Evolutionary conservation across 2,329 filamentous ascomycete species (phyloP).

Genomic region (Nemania sp.): DNA sequence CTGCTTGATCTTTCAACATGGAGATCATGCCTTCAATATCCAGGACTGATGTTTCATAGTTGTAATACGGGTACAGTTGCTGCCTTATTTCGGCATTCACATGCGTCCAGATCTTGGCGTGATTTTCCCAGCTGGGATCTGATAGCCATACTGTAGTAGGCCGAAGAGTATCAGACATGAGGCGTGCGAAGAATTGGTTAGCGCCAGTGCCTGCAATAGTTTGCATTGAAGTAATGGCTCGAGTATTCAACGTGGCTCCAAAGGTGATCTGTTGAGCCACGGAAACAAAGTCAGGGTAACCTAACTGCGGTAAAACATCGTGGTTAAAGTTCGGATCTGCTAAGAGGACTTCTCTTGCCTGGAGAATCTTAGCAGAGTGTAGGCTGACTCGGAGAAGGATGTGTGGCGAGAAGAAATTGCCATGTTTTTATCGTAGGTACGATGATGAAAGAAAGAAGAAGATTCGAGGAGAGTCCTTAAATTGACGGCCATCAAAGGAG

Average conservation of each 20-base stretch:
- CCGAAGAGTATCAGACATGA: constrained; percentile 43
- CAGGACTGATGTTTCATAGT: constrained; percentile 42
- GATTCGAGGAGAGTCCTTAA: too few relatives aligned
- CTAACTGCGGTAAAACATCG: constrained; percentile 38
- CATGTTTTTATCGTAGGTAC: background rate
- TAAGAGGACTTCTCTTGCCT: constrained; percentile 21
- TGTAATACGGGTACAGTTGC: constrained; percentile 51
- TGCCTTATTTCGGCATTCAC: constrained; percentile 40
- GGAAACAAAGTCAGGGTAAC: constrained; percentile 43
- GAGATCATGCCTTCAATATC: constrained; percentile 50
- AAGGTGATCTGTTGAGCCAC: constrained; percentile 47
- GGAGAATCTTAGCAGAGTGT: background rate
- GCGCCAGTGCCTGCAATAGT: constrained; percentile 55
- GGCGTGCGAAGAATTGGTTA: constrained; percentile 49
- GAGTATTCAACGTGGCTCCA: constrained; percentile 32
- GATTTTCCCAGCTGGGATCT: constrained; percentile 52
- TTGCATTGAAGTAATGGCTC: constrained; percentile 49
- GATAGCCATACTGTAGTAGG: constrained; percentile 50
- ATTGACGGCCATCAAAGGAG: too few relatives aligned
- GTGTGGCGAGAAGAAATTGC: background rate
- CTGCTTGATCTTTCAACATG: constrained; percentile 44
- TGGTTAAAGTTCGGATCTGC: constrained; percentile 5
- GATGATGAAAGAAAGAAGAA: background rate
- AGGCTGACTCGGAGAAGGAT: background rate
- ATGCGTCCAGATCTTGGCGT: constrained; percentile 50